Base-by-base conservation (phyloP, 352 stramenopile species). In the Phytophthora boehmeriae region DNA sequence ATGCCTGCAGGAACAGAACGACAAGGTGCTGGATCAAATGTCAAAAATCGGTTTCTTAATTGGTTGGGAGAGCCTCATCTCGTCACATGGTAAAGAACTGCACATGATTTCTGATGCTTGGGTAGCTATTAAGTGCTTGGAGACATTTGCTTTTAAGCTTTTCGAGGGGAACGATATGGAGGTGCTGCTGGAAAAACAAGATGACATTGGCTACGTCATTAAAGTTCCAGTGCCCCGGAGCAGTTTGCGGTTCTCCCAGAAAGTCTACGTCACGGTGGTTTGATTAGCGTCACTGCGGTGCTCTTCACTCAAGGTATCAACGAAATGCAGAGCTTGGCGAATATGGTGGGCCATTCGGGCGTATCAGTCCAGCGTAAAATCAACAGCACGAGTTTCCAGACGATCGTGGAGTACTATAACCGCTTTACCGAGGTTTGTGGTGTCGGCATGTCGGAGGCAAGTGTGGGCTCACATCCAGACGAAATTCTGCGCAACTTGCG, bases 41-140 rank as follows among this genome's bases (percentile, higher is more conserved):
- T 79, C 76, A 0, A 60, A 63, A 20, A 71, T 92, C n/a, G 88
- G 88, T 0, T 97, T 97, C 52, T 60, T 98, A 8, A 88, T 98
- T 41, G 93, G 90, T 17, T 98, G 97, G 84, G 95, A 98, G 73
- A 97, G 92, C 34, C 78, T 99, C 2, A 90, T 99, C 20, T 98
- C 88, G 57, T 97, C 96, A 14, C 92, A 97, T 36, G 96, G 95
- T 23, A 98, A 98, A 60, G 96, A 99, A 58, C 60, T 98, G 30
- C 90, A 87, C 41, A 99, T 99, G 96, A 87, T 99, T 27, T 92
- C 90, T 17, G 92, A 98, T 49, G 78, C 93, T 3, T 94, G 83
- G 76, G 87, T 96, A 14, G 88, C 91, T 5, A 93, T 95, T 53
- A 93, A 96, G 66, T 96, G 84, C 39, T 64, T 96, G 16, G 85